phyloP scores from a whole-genome alignment of 352 stramenopile genomes.

The Thraustotheca clavata region DNA sequence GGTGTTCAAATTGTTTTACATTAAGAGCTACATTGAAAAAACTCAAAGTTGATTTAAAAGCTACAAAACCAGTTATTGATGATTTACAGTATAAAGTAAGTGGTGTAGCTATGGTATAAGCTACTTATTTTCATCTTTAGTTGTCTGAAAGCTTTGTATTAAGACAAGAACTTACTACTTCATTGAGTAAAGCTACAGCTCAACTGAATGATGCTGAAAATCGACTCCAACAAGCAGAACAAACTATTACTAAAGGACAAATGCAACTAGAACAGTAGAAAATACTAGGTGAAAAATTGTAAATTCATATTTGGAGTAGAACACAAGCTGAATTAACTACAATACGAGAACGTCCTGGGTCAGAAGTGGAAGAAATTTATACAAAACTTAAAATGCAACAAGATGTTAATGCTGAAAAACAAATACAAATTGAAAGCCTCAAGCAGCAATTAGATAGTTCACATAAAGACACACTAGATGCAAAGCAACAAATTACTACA shows the following conservation, averaged over 20 bases:
- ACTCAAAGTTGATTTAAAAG: conserved; percentile 11
- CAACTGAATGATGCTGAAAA: neutral
- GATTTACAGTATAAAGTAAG: conserved; percentile 16
- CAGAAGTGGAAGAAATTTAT: conserved; percentile 4
- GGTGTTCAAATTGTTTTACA: conserved; percentile 10
- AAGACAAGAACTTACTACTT: neutral
- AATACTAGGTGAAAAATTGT: no score
- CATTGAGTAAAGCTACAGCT: neutral
- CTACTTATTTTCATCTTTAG: neutral
- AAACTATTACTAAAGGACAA: neutral
- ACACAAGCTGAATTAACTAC: neutral
- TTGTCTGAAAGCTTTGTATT: conserved; percentile 10
- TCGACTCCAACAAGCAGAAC: neutral
- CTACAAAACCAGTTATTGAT: neutral
- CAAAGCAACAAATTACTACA: neutral
- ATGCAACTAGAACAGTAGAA: neutral
- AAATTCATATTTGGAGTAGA: neutral
- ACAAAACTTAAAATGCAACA: neutral
- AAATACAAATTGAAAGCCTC: neutral
- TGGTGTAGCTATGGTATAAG: neutral
- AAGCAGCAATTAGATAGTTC: neutral
- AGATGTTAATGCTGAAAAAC: conserved; percentile 6
- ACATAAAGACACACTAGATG: neutral
- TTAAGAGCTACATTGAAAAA: conserved; percentile 9
- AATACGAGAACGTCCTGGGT: neutral